A percentile compares a stretch with the other conserved stretches of the same genome.
phyloP scores from a whole-genome alignment of 208 protist genomes.

The Sergeia podlipaevii region DNA sequence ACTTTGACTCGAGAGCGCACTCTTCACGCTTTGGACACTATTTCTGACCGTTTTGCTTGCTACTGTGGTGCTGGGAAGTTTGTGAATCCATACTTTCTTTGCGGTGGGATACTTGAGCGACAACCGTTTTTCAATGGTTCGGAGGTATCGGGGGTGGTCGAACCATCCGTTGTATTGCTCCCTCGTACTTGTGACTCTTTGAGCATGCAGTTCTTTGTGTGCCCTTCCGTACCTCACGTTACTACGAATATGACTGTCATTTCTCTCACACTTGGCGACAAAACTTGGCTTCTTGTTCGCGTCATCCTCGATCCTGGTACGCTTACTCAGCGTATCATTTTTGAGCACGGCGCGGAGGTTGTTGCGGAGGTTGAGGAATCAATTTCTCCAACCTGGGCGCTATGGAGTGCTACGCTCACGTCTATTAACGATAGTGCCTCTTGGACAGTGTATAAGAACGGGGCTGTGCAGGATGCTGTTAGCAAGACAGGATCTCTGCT shows the following conservation, averaged over 20 bases:
- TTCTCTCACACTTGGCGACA: constrained; percentile 31
- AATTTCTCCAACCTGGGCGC: constrained; percentile 37
- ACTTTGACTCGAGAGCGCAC: constrained; percentile 21
- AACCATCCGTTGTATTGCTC: constrained; percentile 33
- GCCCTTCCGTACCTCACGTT: constrained; percentile 17
- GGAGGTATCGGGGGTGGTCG: constrained; percentile 32
- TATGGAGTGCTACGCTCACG: constrained; percentile 73
- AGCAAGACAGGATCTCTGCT: constrained; percentile 42
- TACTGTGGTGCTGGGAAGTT: constrained; percentile 53
- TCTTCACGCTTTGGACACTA: constrained; percentile 10
- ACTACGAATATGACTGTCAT: constrained; percentile 18
- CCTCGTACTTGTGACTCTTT: constrained; percentile 59
- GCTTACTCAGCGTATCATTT: constrained; percentile 43
- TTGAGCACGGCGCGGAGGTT: constrained; percentile 58
- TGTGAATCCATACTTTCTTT: constrained; percentile 42
- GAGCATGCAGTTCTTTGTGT: constrained; percentile 76
- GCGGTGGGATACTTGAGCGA: constrained; percentile 21
- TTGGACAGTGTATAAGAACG: constrained; percentile 79
- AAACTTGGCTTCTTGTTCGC: constrained; percentile 53
- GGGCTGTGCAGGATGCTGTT: constrained; percentile 30
- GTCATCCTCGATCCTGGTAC: constrained; percentile 33
- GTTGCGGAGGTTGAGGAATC: constrained; percentile 64
- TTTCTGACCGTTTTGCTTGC: constrained; percentile 18
- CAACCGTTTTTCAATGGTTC: constrained; percentile 1
- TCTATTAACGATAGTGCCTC: constrained; percentile 48